Conservation (phyloP, 257 asterid species). For the Nicotiana undulata region DNA sequence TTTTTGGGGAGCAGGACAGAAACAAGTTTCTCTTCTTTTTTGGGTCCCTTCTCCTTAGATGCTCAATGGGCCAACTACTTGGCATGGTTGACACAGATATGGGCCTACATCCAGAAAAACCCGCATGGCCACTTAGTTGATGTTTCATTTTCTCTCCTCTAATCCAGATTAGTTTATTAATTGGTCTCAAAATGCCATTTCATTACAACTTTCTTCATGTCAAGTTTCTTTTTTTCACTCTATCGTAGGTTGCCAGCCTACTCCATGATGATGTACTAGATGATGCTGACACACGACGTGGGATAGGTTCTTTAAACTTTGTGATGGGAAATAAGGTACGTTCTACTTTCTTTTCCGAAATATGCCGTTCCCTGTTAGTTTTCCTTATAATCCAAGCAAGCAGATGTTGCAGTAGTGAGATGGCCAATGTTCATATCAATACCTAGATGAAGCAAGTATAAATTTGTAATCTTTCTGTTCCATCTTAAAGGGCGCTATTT, state of each 20-base stretch:
- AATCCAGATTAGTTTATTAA: not conserved
- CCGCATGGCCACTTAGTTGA: not conserved
- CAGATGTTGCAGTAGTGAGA: not conserved
- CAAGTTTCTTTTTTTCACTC: not conserved
- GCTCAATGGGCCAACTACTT: not conserved
- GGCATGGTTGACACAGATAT: not conserved
- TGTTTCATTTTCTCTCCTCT: not conserved
- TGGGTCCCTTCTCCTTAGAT: not conserved
- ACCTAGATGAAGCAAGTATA: too few relatives aligned
- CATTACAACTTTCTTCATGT: not conserved
- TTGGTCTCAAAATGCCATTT: not conserved
- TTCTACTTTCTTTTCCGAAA: not conserved
- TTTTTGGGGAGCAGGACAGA: not conserved
- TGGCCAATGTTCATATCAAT: not conserved
- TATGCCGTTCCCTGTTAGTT: not conserved
- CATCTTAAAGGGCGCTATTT: too few relatives aligned
- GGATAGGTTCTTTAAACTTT: slow-evolving; percentile 74
- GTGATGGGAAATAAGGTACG: slow-evolving; percentile 95
- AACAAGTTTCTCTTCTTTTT: not conserved
- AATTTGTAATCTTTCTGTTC: too few relatives aligned
- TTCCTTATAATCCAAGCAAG: not conserved
- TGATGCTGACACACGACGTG: slow-evolving; percentile 96
- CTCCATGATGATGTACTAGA: slow-evolving; percentile 98
- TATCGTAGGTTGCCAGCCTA: slow-evolving; percentile 86
- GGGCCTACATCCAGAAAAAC: not conserved